Evolutionary conservation across 441 rosid genomes (phyloP), one percentile per base, ranked within the genome.

Genomic region (Hura crepitans): DNA sequence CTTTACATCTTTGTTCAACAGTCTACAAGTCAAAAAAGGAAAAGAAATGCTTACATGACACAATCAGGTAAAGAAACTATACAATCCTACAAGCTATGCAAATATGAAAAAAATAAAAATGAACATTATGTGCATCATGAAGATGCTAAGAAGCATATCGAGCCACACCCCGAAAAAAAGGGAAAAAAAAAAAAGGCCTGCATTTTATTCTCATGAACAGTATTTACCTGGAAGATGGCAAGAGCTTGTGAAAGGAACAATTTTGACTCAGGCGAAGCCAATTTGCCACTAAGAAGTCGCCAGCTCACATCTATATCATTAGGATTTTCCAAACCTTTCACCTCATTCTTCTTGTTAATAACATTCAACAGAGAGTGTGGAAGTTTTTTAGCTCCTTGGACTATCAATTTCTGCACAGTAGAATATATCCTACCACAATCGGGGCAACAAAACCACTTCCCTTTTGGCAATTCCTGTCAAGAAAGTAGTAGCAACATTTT

Each of bases 401-500:
- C 66, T 27, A 84, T 68, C 81, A 85, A 75, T 66, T 78, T 83
- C 82, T 85, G 89, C 80, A 89, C 74, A 35, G 84, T 72, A 64
- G 85, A 76, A 75, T 85, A 80, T 77, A 89, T 84, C 72, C 79
- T 83, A 60, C 75, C 68, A 83, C 95, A 89, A 69, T 82, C 87
- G 37, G 50, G 53, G 77, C 84, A 83, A 72, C 95, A 89, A 78
- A 89, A 89, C 95, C 95, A 89, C 78, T 82, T 81, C 64, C 89
- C 92, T 81, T 72, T 73, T 33, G 92, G 95, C 77, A 89, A 81
- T 80, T 87, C 95, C 95, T 87, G 85, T 59, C 78, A 72, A 68
- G 74, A 62, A 73, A 71, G 68, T 59, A 37, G 60, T 68, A 47
- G 62, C 25, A 20, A 61, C 43, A 65, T 20, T 69, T 77, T 61